Conservation (phyloP, 495 filamentous ascomycete species). For the Daldinia decipiens region DNA sequence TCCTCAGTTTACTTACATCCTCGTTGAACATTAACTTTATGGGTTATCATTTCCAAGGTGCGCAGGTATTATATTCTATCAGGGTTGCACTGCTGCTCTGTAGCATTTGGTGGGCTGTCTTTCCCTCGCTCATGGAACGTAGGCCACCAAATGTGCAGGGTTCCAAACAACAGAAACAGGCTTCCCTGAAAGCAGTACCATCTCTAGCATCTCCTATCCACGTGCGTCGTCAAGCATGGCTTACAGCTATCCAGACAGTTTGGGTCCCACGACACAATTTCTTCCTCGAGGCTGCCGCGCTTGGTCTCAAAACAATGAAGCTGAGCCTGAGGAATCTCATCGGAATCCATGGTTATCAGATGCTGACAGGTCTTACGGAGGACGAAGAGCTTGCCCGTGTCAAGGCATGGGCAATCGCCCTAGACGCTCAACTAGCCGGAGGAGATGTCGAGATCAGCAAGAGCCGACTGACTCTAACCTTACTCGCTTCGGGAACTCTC, state of each 20-base stretch:
- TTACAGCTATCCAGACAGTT: slow-evolving; percentile 92
- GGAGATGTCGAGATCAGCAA: slow-evolving; percentile 91
- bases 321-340: slow-evolving; percentile 81
- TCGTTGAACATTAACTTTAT: slow-evolving; percentile 56
- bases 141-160: slow-evolving; percentile 55
- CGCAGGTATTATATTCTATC: slow-evolving; percentile 57
- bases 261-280: slow-evolving; percentile 92
- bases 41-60: slow-evolving; percentile 57
- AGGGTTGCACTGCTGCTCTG: slow-evolving; percentile 72
- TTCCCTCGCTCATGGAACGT: slow-evolving; percentile 71
- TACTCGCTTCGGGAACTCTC: slow-evolving; percentile 88
- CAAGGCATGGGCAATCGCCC: slow-evolving; percentile 93
- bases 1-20: slow-evolving; percentile 57
- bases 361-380: slow-evolving; percentile 79
- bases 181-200: slow-evolving; percentile 64
- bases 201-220: slow-evolving; percentile 84
- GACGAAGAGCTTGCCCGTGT: slow-evolving; percentile 88
- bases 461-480: slow-evolving; percentile 84
- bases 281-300: slow-evolving; percentile 82
- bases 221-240: slow-evolving; percentile 88
- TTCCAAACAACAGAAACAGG: slow-evolving; percentile 48
- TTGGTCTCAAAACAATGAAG: slow-evolving; percentile 81
- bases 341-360: slow-evolving; percentile 78
- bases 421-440: slow-evolving; percentile 94
- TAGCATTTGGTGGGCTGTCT: slow-evolving; percentile 72